Evolutionary conservation across 345 rosid genomes (phyloP).

Genomic region (Zanthoxylum bungeanum): DNA sequence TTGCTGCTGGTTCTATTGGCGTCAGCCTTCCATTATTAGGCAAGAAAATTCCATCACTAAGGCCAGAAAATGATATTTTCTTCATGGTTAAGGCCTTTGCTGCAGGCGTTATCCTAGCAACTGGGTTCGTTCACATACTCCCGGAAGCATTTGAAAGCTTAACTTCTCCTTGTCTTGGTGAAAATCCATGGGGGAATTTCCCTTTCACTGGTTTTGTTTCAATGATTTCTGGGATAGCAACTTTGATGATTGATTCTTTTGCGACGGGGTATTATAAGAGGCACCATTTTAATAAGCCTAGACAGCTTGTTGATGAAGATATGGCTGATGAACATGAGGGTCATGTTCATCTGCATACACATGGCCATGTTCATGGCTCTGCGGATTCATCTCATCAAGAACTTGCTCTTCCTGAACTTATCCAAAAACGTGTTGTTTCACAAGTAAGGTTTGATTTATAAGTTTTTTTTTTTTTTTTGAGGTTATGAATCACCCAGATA

Average conservation of each 20-base stretch:
- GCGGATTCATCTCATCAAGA: constrained; percentile 24
- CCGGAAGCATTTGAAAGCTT: constrained; percentile 56
- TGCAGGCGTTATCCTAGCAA: constrained; percentile 64
- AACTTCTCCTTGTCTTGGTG: constrained; percentile 44
- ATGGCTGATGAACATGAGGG: constrained; percentile 29
- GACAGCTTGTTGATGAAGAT: constrained; percentile 39
- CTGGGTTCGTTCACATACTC: constrained; percentile 63
- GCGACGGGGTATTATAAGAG: constrained; percentile 46
- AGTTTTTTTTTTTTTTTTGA: too few species aligned
- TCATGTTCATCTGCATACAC: constrained; percentile 60
- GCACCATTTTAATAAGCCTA: constrained; percentile 30
- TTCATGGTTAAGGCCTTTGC: constrained; percentile 64
- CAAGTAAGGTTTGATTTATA: constrained; percentile 29
- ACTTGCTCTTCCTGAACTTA: constrained; percentile 23
- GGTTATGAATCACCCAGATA: too few species aligned
- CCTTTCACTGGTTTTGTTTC: constrained; percentile 59
- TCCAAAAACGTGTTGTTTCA: constrained; percentile 45
- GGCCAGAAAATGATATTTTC: constrained; percentile 54
- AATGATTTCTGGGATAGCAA: constrained; percentile 54
- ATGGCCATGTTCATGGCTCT: constrained; percentile 64
- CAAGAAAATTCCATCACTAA: constrained; percentile 25
- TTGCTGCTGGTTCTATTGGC: constrained; percentile 49
- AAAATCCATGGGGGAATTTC: constrained; percentile 49
- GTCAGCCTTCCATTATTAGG: constrained; percentile 52
- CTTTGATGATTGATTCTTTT: constrained; percentile 51